A percentile compares a stretch with the other conserved stretches of the same genome.
Conservation (phyloP, 208 protist genomes). For the Leptomonas seymouri region DNA sequence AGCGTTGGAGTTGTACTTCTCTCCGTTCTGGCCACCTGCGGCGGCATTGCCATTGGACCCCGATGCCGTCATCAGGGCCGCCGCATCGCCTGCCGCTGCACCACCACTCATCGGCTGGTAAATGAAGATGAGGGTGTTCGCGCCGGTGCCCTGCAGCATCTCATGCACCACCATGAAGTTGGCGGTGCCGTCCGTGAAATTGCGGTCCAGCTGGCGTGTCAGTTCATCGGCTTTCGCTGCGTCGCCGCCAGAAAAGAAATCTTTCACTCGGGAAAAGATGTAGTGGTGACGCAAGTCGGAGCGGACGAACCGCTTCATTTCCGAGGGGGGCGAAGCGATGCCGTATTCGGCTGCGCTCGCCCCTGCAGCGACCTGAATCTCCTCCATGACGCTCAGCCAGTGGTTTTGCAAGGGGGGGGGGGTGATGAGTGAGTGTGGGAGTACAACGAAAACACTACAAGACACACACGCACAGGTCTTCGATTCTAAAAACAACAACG, state of each 20-base stretch:
- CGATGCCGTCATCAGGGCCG: not conserved
- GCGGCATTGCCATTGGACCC: slow-evolving; percentile 9
- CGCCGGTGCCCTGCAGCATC: slow-evolving; percentile 81
- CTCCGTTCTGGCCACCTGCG: not conserved
- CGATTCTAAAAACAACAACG: not conserved
- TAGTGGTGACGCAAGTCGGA: slow-evolving; percentile 86
- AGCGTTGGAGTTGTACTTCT: slow-evolving; percentile 13
- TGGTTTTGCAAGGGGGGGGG: slow-evolving; percentile 17
- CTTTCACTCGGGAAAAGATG: slow-evolving; percentile 85
- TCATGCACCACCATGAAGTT: slow-evolving; percentile 90
- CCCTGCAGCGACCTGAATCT: not conserved
- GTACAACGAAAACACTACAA: too few relatives aligned
- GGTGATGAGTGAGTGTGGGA: slow-evolving; percentile 16
- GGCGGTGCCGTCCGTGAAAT: slow-evolving; percentile 81
- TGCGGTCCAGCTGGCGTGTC: slow-evolving; percentile 63
- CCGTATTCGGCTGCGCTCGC: slow-evolving; percentile 1
- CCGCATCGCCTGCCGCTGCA: slow-evolving; percentile 7
- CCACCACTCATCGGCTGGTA: slow-evolving; percentile 59
- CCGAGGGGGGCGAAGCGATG: not conserved
- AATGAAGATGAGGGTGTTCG: slow-evolving; percentile 82
- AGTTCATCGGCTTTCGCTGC: slow-evolving; percentile 59
- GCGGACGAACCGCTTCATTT: slow-evolving; percentile 42
- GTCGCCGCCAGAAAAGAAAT: slow-evolving; percentile 88
- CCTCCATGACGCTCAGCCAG: slow-evolving; percentile 18
- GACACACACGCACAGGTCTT: not conserved